phyloP scores from a whole-genome alignment of 148 eudicot genomes.

The Rhododendron simsii region DNA sequence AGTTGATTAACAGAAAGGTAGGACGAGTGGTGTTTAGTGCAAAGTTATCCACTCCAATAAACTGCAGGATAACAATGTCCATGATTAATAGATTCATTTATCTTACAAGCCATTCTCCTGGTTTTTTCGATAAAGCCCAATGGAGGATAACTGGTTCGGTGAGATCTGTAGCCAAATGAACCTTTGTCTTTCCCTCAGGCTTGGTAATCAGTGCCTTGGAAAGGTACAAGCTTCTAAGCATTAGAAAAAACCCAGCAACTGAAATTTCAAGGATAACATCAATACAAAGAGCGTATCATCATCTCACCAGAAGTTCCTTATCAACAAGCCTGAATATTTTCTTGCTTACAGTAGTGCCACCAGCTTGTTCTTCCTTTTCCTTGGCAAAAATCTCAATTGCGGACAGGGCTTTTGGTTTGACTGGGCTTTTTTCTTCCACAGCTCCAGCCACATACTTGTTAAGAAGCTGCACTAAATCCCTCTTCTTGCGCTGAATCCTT shows the following conservation, averaged over 20 bases:
- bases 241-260: conserved; percentile 11
- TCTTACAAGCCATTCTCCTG: conserved; percentile 87
- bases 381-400: conserved; percentile 53
- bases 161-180: conserved; percentile 63
- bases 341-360: conserved; percentile 37
- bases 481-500: conserved; percentile 79
- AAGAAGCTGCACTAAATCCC: conserved; percentile 62
- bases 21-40: background rate
- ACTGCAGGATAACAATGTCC: background rate
- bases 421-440: conserved; percentile 22
- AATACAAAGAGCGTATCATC: background rate
- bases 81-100: background rate
- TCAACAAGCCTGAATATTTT: conserved; percentile 54
- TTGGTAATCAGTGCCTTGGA: conserved; percentile 72
- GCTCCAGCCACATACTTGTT: conserved; percentile 42
- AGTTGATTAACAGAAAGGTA: background rate
- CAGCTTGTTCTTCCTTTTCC: conserved; percentile 49
- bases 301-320: conserved; percentile 81
- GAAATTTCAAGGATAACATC: background rate
- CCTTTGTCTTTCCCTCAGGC: conserved; percentile 49
- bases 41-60: background rate
- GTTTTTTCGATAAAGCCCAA: conserved; percentile 78
- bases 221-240: background rate
- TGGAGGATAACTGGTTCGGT: conserved; percentile 69
- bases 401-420: conserved; percentile 49